Evolutionary conservation across 192 early-diverging fungal species (phyloP).

Genomic region (Gaertneriomyces sp.): DNA sequence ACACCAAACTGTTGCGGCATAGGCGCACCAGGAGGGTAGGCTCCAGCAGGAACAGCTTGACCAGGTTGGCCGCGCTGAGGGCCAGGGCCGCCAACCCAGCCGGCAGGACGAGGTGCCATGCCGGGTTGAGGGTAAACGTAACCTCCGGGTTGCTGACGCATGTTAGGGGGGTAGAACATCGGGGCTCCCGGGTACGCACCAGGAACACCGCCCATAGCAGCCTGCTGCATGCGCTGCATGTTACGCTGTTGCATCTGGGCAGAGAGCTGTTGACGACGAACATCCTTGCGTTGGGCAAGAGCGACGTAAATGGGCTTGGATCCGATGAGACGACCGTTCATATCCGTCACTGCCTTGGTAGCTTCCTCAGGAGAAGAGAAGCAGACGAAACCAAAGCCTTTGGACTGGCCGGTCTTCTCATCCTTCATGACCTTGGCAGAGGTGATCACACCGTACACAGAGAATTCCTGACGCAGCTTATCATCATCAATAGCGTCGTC

Average conservation of each 20-base stretch:
- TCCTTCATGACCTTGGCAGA: slow-evolving; percentile 97
- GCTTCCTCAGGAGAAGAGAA: slow-evolving; percentile 99
- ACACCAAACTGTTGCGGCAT: slow-evolving; percentile 40
- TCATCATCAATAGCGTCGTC: slow-evolving; percentile 97
- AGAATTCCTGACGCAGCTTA: slow-evolving; percentile 92
- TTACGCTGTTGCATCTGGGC: slow-evolving; percentile 90
- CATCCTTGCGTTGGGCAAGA: slow-evolving; percentile 96
- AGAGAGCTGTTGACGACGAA: slow-evolving; percentile 92
- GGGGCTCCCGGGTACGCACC: slow-evolving; percentile 56
- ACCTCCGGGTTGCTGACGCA: slow-evolving; percentile 29
- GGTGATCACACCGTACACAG: slow-evolving; percentile 92
- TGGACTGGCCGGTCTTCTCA: slow-evolving; percentile 72
- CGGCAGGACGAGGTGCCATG: slow-evolving; percentile 32
- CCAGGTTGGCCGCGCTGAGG: slow-evolving; percentile 37
- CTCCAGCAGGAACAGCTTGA: slow-evolving; percentile 19
- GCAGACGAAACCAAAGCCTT: slow-evolving; percentile 99
- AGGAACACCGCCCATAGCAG: slow-evolving; percentile 44
- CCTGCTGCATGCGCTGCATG: slow-evolving; percentile 77
- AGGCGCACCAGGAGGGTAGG: slow-evolving; percentile 29
- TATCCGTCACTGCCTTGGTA: slow-evolving; percentile 95
- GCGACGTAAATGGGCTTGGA: slow-evolving; percentile 98
- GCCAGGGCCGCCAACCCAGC: slow-evolving; percentile 42
- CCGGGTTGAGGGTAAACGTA: slow-evolving; percentile 41
- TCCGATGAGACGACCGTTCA: slow-evolving; percentile 95
- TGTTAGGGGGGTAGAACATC: slow-evolving; percentile 58